Percentiles rank a stretch among this genome's conserved stretches.
phyloP scores from a whole-genome alignment of 805 yeast species.

The Starmerella bombicola region DNA sequence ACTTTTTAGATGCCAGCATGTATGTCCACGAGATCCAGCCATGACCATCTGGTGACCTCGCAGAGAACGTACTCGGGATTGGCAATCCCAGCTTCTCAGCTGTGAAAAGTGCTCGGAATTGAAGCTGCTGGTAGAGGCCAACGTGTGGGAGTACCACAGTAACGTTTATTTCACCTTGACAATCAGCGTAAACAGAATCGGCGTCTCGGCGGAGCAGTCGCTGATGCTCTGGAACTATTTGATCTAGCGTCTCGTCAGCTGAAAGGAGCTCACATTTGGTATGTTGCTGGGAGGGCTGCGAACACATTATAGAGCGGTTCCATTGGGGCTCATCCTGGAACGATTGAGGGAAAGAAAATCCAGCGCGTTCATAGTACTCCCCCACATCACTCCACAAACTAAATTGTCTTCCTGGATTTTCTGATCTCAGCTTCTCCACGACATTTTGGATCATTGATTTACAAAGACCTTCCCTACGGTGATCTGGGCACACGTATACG shows the following conservation, averaged over 20 bases:
- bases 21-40: constrained; percentile 20
- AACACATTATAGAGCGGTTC: constrained; percentile 4
- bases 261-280: constrained; percentile 6
- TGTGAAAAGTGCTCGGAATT: constrained; percentile 8
- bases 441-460: constrained; percentile 3
- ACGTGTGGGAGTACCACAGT: constrained; percentile 10
- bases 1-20: constrained; percentile 5
- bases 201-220: constrained; percentile 7
- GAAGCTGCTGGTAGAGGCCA: constrained; percentile 16
- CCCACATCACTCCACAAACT: constrained; percentile 19
- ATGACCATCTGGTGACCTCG: constrained; percentile 17
- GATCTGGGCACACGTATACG: constrained; percentile 8
- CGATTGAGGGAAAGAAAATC: constrained; percentile 9
- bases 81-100: constrained; percentile 10
- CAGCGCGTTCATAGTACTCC: constrained; percentile 12
- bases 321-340: constrained; percentile 4
- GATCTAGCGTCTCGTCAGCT: constrained; percentile 1
- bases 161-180: constrained; percentile 3
- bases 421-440: neutral
- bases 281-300: neutral
- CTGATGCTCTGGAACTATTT: constrained; percentile 9
- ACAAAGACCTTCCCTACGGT: constrained; percentile 10
- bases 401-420: constrained; percentile 2
- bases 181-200: constrained; percentile 6
- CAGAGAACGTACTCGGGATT: constrained; percentile 10